Conservation (phyloP, 352 stramenopile genomes). For the Pythium folliculosum region DNA sequence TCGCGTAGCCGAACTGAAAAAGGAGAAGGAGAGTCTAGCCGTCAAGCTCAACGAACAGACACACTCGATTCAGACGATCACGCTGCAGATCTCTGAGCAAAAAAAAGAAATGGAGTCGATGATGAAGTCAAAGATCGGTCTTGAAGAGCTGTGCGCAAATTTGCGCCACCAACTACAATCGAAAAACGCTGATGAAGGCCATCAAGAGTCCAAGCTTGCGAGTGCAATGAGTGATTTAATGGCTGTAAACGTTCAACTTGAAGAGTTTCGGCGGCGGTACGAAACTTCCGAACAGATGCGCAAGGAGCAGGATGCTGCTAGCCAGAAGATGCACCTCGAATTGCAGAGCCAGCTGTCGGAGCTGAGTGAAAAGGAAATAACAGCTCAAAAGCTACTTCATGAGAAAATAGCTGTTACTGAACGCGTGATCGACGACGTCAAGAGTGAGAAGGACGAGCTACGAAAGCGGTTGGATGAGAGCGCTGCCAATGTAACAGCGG, state of each 20-base stretch:
- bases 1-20: slow-evolving; percentile 47
- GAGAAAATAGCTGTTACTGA: slow-evolving; percentile 39
- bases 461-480: slow-evolving; percentile 45
- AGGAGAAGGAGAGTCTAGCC: slow-evolving; percentile 49
- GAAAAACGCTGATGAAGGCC: slow-evolving; percentile 63
- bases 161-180: slow-evolving; percentile 61
- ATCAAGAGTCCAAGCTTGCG: slow-evolving; percentile 71
- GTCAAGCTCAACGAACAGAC: slow-evolving; percentile 52
- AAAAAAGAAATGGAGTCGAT: slow-evolving; percentile 52
- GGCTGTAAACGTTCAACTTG: slow-evolving; percentile 71
- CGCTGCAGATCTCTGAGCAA: slow-evolving; percentile 57
- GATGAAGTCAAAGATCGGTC: slow-evolving; percentile 64
- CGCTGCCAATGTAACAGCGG: slow-evolving; percentile 31
- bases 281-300: slow-evolving; percentile 67
- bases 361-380: slow-evolving; percentile 50
- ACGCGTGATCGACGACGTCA: slow-evolving; percentile 31
- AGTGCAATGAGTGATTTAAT: slow-evolving; percentile 75
- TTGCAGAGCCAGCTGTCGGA: slow-evolving; percentile 49
- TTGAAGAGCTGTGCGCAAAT: slow-evolving; percentile 61
- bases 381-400: slow-evolving; percentile 43
- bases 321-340: slow-evolving; percentile 50
- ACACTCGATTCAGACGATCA: slow-evolving; percentile 58
- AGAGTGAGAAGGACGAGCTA: slow-evolving; percentile 45
- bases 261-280: slow-evolving; percentile 71
- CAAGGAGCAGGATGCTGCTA: slow-evolving; percentile 63